phyloP scores from a whole-genome alignment of 129 eudicot genomes.

The Flaveria bidentis region DNA sequence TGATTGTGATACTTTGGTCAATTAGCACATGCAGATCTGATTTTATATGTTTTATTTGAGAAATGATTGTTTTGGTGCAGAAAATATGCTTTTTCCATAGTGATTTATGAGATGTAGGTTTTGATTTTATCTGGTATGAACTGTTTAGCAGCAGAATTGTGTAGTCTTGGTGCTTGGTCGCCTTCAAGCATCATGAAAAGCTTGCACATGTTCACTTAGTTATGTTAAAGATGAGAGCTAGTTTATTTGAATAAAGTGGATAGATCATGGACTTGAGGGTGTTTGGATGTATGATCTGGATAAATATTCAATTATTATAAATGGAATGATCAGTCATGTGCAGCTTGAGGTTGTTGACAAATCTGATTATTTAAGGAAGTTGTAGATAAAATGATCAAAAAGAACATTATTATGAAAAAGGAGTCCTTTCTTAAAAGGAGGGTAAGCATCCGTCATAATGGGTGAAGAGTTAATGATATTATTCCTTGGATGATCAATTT shows the following conservation, averaged over 20 bases:
- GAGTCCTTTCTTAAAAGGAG: conserved; percentile 3
- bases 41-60: neutral
- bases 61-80: neutral
- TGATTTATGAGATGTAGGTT: neutral
- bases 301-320: neutral
- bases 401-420: neutral
- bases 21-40: neutral
- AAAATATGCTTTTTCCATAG: neutral
- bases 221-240: neutral
- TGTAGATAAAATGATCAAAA: neutral
- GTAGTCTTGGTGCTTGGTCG: neutral
- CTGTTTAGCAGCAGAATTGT: conserved; percentile 14
- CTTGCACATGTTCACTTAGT: conserved; percentile 5
- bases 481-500: neutral
- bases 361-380: neutral
- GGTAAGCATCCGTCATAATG: neutral
- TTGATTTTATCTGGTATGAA: neutral
- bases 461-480: neutral
- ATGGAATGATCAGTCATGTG: neutral
- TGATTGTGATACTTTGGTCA: neutral
- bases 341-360: neutral
- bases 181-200: neutral
- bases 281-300: conserved; percentile 8
- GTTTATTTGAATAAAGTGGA: neutral
- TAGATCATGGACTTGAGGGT: neutral